Conservation (phyloP, 108 stramenopile species). For the Cyclotella baltica region DNA sequence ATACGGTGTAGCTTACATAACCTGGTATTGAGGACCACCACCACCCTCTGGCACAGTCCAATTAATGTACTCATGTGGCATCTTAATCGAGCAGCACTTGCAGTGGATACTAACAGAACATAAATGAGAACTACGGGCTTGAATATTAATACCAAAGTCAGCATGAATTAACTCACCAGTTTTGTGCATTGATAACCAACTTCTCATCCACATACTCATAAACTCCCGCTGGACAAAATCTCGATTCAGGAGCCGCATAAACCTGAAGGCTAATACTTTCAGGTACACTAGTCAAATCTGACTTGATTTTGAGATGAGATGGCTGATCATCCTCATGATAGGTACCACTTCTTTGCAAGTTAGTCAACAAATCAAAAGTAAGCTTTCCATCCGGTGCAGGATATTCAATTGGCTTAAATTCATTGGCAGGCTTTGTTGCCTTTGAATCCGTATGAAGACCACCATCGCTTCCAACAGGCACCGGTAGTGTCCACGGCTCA, state of each 20-base stretch:
- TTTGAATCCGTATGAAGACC: constrained; percentile 64
- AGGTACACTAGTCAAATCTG: constrained; percentile 67
- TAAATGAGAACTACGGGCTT: too few species aligned
- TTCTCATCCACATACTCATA: constrained; percentile 71
- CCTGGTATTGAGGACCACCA: constrained; percentile 97
- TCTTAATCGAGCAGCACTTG: constrained; percentile 99
- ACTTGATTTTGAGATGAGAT: constrained; percentile 93
- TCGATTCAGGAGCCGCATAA: constrained; percentile 95
- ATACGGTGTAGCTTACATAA: constrained; percentile 42
- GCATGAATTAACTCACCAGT: too few species aligned
- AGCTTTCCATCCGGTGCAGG: constrained; percentile 95
- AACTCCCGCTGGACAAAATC: constrained; percentile 96
- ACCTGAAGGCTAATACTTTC: constrained; percentile 77
- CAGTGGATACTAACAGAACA: constrained; percentile 99
- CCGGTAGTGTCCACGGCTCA: constrained; percentile 96
- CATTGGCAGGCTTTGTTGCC: constrained; percentile 72
- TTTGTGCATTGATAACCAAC: constrained; percentile 97
- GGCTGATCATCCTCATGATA: constrained; percentile 99
- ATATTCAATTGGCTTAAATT: constrained; percentile 82
- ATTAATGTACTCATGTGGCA: constrained; percentile 96
- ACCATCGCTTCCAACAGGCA: constrained; percentile 41
- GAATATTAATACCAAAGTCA: too few species aligned
- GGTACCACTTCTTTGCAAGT: constrained; percentile 93
- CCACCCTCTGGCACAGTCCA: constrained; percentile 99
- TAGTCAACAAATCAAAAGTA: constrained; percentile 97